Conservation (phyloP, 192 early-diverging fungal genomes). For the Backusella luteola region DNA sequence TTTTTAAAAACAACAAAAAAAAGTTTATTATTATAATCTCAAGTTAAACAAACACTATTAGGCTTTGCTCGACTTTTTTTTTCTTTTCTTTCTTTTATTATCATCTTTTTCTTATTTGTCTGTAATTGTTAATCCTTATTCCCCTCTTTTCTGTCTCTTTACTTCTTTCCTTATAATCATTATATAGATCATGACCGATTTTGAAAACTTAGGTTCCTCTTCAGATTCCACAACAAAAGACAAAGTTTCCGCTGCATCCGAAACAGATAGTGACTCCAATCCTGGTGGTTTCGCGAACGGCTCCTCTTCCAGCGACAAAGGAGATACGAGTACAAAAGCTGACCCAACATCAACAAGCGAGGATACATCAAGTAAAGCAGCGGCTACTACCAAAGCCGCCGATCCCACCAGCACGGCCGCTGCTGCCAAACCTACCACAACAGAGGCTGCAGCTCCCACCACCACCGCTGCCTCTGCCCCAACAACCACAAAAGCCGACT, state of each 20-base stretch:
- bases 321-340: neutral
- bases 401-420: neutral
- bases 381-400: neutral
- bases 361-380: neutral
- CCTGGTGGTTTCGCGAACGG: neutral
- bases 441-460: neutral
- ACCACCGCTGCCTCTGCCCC: neutral
- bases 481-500: neutral
- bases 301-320: neutral
- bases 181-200: neutral
- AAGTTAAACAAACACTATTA: slow-evolving; percentile 1
- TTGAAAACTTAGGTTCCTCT: neutral
- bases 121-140: neutral
- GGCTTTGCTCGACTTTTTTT: neutral
- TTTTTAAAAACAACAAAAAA: slow-evolving; percentile 1
- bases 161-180: neutral
- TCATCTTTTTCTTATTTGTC: neutral
- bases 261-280: neutral
- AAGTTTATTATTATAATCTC: neutral
- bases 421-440: neutral
- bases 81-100: neutral
- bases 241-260: neutral
- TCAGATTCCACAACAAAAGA: neutral
- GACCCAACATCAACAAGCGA: neutral
- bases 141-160: neutral